Evolutionary conservation across 1,139 yeast genomes (phyloP).

Genomic region (Meyerozyma athensensis): DNA sequence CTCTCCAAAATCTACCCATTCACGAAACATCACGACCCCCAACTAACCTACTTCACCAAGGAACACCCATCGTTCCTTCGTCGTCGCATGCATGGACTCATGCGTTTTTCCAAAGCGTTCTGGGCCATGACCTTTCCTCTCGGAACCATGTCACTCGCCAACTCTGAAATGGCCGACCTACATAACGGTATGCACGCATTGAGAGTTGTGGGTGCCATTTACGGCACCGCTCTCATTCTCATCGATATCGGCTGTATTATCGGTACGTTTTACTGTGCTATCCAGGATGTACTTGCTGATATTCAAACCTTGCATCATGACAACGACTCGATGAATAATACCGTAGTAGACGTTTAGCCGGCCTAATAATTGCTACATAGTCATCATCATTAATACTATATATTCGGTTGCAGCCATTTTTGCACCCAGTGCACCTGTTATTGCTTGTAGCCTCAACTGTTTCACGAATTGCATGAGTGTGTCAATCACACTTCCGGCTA

Average conservation of each 20-base stretch:
- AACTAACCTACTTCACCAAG: slow-evolving; percentile 9
- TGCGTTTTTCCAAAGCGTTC: slow-evolving; percentile 56
- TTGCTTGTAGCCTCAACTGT: not conserved
- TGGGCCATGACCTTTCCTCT: slow-evolving; percentile 91
- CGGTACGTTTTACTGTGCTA: slow-evolving; percentile 17
- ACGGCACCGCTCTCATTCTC: slow-evolving; percentile 42
- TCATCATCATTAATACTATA: too few species aligned
- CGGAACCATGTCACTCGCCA: slow-evolving; percentile 74
- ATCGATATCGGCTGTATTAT: slow-evolving; percentile 33
- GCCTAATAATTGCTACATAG: too few species aligned
- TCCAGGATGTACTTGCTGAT: not conserved
- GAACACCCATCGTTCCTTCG: slow-evolving; percentile 8
- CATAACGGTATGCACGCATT: slow-evolving; percentile 41
- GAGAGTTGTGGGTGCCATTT: slow-evolving; percentile 57
- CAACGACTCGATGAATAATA: too few species aligned
- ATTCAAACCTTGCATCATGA: not conserved
- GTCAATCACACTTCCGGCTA: not conserved
- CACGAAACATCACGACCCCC: slow-evolving; percentile 21
- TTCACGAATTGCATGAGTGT: not conserved
- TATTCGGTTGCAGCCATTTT: not conserved
- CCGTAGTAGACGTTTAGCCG: too few species aligned
- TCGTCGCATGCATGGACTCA: slow-evolving; percentile 17
- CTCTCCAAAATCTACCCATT: slow-evolving; percentile 33
- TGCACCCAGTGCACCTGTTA: not conserved
- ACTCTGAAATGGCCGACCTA: slow-evolving; percentile 40